Base-by-base conservation (phyloP, 2,329 filamentous ascomycete species). In the Fusarium humuli region DNA sequence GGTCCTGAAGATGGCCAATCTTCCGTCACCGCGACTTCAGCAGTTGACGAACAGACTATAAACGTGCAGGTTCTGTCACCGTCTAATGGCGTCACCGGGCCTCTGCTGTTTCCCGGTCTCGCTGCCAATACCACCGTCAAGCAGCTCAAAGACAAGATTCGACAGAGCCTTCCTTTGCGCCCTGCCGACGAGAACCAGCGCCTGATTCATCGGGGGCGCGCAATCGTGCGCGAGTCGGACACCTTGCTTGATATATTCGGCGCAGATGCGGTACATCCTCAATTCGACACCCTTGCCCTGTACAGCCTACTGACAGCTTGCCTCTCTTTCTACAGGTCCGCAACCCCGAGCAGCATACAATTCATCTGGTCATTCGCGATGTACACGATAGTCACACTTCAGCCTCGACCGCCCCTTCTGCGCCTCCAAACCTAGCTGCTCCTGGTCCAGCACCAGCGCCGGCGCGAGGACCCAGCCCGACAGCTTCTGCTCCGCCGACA, bases 11-110 rank as follows among this genome's bases (percentile, higher is more conserved):
- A 67, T 40, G 62, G 74, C 48, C 55, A 49, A 44, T 29, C 47
- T 42, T n/a, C 61, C 23, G 29, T 50, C 40, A 27, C 57, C 30
- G 48, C 67, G 9, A 37, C 56, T 72, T 69, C 66, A 59, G 70
- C 75, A 37, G 68, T 73, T 34, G 77, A 79, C 18, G 73, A 78
- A 67, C 79, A 81, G 55, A 79, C 80, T 37, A 84, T 90, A 77
- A 88, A 85, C 61, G 81, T 91, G 53, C 84, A 88, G 66, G 80
- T 91, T 62, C 76, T 90, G 42, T 90, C 88, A 64, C 88, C 88
- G 6, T 89, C 87, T 16, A 79, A 83, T 52, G 84, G 83, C 37
- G 85, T 88, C 14, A 83, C 81, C 54, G 81, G 82, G 22, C 85
- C 85, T 18, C 75, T 90, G 52, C 77, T 79, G 44, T 86, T 90